A percentile compares a stretch with the other conserved stretches of the same genome.
Conservation (phyloP, 2,329 filamentous ascomycete genomes). For the Cyanodermella asteris region DNA sequence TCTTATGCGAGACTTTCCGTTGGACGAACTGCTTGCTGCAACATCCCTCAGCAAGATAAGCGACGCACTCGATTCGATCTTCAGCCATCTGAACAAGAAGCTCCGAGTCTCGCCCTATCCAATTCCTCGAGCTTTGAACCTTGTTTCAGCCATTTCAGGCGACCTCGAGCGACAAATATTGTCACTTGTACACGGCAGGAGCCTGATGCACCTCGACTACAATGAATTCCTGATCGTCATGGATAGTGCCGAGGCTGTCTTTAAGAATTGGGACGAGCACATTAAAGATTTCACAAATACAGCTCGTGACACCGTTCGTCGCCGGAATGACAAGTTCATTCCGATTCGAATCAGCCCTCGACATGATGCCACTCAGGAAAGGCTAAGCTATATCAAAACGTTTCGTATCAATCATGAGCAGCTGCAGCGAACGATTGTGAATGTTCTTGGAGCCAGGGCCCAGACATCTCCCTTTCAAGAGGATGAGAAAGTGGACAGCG, state of each 20-base stretch:
- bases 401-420: slow-evolving; percentile 97
- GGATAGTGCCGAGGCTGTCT: slow-evolving; percentile 64
- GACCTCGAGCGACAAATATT: slow-evolving; percentile 79
- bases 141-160: slow-evolving; percentile 92
- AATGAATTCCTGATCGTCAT: slow-evolving; percentile 74
- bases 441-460: slow-evolving; percentile 66
- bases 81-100: slow-evolving; percentile 92
- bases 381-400: slow-evolving; percentile 78
- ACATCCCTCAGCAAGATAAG: slow-evolving; percentile 74
- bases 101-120: slow-evolving; percentile 90
- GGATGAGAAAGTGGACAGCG: slow-evolving; percentile 31
- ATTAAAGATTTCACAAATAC: slow-evolving; percentile 97
- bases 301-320: slow-evolving; percentile 78
- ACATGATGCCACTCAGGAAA: slow-evolving; percentile 72
- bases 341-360: slow-evolving; percentile 86
- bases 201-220: slow-evolving; percentile 81
- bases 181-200: slow-evolving; percentile 60
- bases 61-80: slow-evolving; percentile 75
- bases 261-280: slow-evolving; percentile 83
- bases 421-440: slow-evolving; percentile 84
- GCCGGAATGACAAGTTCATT: slow-evolving; percentile 93
- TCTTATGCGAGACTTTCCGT: slow-evolving; percentile 91
- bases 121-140: slow-evolving; percentile 66
- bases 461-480: slow-evolving; percentile 33
- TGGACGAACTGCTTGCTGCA: slow-evolving; percentile 84